Evolutionary conservation across 2,329 filamentous ascomycete genomes (phyloP).

Genomic region (Penicillium nordicum): DNA sequence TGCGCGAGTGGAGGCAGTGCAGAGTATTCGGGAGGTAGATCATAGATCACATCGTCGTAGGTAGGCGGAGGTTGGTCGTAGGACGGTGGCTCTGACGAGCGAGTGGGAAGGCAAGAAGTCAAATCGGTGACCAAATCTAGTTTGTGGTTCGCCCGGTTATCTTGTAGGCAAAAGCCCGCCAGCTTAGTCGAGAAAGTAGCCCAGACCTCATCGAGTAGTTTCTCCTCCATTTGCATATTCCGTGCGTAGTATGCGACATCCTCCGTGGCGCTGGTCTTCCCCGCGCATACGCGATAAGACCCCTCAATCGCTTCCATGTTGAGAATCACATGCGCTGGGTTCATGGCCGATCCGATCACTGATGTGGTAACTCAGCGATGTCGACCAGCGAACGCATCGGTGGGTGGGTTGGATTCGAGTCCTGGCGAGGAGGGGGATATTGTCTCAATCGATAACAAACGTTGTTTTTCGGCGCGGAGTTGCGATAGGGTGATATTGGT

Average conservation of each 20-base stretch:
- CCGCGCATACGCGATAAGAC: slow-evolving; percentile 2
- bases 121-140: slow-evolving; percentile 3
- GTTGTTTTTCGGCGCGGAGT: background rate
- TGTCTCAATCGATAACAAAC: background rate
- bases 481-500: background rate
- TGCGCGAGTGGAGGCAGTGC: slow-evolving; percentile 28
- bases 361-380: slow-evolving; percentile 11
- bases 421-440: slow-evolving; percentile 2
- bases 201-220: slow-evolving; percentile 14
- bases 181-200: background rate
- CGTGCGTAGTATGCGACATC: background rate
- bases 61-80: slow-evolving; percentile 30
- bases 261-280: background rate
- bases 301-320: slow-evolving; percentile 16
- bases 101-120: slow-evolving; percentile 5
- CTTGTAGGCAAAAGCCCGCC: background rate
- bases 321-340: slow-evolving; percentile 11
- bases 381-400: slow-evolving; percentile 18
- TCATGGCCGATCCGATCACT: slow-evolving; percentile 6
- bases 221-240: slow-evolving; percentile 5
- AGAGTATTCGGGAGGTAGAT: slow-evolving; percentile 36
- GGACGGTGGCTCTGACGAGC: slow-evolving; percentile 10
- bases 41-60: slow-evolving; percentile 32
- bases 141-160: background rate
- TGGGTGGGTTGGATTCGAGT: slow-evolving; percentile 3